Evolutionary conservation across 495 filamentous ascomycete genomes (phyloP).

Genomic region (Trichocladium uniseriatum): DNA sequence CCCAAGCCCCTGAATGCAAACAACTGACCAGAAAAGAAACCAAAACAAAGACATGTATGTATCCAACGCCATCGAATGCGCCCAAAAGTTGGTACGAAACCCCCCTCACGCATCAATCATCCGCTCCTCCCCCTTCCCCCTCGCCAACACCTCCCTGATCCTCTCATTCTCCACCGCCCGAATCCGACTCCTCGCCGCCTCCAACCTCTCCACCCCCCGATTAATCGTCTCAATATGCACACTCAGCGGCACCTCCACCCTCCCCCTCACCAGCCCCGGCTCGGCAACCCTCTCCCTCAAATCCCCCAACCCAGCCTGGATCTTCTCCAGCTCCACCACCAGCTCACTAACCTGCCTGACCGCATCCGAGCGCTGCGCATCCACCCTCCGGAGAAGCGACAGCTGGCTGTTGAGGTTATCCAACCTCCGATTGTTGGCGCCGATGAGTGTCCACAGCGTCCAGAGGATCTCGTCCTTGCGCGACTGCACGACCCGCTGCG

Average conservation of each 20-base stretch:
- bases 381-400: slow-evolving; percentile 47
- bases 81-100: too few species aligned
- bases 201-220: slow-evolving; percentile 55
- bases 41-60: not conserved
- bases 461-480: slow-evolving; percentile 51
- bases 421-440: slow-evolving; percentile 48
- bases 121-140: slow-evolving; percentile 24
- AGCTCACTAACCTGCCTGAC: slow-evolving; percentile 49
- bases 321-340: slow-evolving; percentile 56
- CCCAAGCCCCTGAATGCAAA: not conserved
- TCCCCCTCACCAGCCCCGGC: slow-evolving; percentile 42
- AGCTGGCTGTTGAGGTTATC: slow-evolving; percentile 51
- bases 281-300: slow-evolving; percentile 54
- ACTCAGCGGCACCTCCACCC: slow-evolving; percentile 46
- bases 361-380: slow-evolving; percentile 49
- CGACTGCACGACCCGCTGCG: slow-evolving; percentile 38
- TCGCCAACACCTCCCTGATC: slow-evolving; percentile 41
- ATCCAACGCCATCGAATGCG: slow-evolving; percentile 4
- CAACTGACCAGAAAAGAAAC: not conserved
- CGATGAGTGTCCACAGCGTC: slow-evolving; percentile 60
- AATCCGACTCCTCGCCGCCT: slow-evolving; percentile 45
- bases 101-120: slow-evolving; percentile 14
- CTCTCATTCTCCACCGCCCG: slow-evolving; percentile 50
- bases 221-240: slow-evolving; percentile 64
- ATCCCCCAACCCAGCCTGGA: slow-evolving; percentile 56